Percentiles rank a stretch among this genome's conserved stretches.
Conservation (phyloP, 306 rosid species). For the Cucurbita argyrosperma region DNA sequence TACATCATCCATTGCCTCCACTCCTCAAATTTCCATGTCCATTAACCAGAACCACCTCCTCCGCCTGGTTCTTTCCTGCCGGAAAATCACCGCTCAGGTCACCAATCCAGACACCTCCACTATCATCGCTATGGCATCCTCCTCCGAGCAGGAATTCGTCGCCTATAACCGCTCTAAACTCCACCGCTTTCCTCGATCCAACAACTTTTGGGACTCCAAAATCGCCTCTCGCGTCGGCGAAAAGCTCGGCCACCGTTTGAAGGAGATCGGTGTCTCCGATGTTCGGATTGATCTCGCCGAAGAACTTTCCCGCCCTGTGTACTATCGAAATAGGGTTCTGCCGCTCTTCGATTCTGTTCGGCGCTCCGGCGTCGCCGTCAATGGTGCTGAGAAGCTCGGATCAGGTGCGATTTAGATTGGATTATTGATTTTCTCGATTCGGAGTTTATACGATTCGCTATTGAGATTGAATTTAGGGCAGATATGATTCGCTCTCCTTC, state of each 20-base stretch:
- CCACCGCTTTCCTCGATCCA: constrained; percentile 11
- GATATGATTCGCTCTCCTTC: not conserved
- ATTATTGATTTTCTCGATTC: not conserved
- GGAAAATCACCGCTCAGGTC: constrained; percentile 17
- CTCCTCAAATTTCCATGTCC: not conserved
- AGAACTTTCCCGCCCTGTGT: constrained; percentile 8
- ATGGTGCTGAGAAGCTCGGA: constrained; percentile 6
- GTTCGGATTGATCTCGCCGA: constrained; percentile 6
- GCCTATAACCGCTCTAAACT: constrained; percentile 10
- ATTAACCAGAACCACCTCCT: constrained; percentile 10
- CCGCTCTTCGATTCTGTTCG: constrained; percentile 12
- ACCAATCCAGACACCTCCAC: constrained; percentile 10
- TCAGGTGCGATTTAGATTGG: not conserved
- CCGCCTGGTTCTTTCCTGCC: constrained; percentile 14
- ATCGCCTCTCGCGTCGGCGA: constrained; percentile 15
- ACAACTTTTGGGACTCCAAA: constrained; percentile 15
- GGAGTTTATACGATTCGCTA: not conserved
- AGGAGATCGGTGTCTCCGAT: constrained; percentile 5
- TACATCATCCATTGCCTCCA: not conserved
- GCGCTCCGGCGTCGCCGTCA: constrained; percentile 1
- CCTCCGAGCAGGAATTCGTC: constrained; percentile 20
- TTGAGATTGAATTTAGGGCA: not conserved
- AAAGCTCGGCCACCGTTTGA: constrained; percentile 9
- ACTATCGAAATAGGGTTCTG: constrained; percentile 1
- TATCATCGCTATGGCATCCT: constrained; percentile 26